Conservation (phyloP, 1,284 basidiomycete genomes). For the Volvariella volvacea region DNA sequence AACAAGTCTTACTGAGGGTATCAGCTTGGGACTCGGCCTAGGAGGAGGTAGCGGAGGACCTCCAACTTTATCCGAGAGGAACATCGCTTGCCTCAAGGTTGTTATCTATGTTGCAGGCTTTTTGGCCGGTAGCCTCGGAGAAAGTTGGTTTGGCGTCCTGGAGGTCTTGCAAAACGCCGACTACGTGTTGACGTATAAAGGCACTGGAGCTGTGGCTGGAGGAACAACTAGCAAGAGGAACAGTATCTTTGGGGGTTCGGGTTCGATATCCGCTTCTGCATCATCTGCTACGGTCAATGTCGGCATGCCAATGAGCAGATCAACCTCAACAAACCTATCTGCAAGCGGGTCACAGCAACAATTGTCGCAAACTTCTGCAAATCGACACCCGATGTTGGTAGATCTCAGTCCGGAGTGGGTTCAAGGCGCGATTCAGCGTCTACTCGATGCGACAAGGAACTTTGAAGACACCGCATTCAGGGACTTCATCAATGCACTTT, state of each 20-base stretch:
- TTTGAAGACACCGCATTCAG: constrained; percentile 81
- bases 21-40: constrained; percentile 32
- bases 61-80: constrained; percentile 80
- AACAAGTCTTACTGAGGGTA: constrained; percentile 51
- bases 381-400: constrained; percentile 54
- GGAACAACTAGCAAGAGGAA: constrained; percentile 19
- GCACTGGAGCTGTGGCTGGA: constrained; percentile 22
- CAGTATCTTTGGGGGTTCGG: constrained; percentile 25
- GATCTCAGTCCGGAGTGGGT: constrained; percentile 76
- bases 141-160: constrained; percentile 88
- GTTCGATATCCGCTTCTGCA: constrained; percentile 6
- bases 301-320: constrained; percentile 24
- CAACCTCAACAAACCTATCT: constrained; percentile 24
- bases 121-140: constrained; percentile 78
- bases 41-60: constrained; percentile 51
- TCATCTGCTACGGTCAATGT: constrained; percentile 5
- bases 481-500: constrained; percentile 78
- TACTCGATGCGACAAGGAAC: constrained; percentile 81
- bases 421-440: constrained; percentile 62
- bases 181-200: constrained; percentile 72
- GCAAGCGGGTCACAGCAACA: constrained; percentile 10
- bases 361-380: background rate
- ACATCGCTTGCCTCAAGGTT: constrained; percentile 85
- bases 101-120: constrained; percentile 76
- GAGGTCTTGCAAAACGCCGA: constrained; percentile 91